Base-by-base conservation (phyloP, 2,329 filamentous ascomycete genomes). In the Calonectria honghensis region DNA sequence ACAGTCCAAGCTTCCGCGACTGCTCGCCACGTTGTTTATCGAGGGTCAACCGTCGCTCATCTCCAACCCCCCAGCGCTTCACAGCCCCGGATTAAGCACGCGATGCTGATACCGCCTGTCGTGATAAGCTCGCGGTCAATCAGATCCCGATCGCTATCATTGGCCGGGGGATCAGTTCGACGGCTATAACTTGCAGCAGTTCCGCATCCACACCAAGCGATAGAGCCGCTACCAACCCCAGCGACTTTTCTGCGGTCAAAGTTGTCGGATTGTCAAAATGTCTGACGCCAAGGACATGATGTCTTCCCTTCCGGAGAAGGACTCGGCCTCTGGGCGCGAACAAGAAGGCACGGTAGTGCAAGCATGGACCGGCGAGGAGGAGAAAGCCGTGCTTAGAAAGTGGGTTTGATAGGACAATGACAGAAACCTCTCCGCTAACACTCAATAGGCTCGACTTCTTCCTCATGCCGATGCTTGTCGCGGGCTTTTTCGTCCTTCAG, bases 401-500 rank as follows among this genome's bases (percentile, higher is more conserved):
- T 77, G 63, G 64, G 88, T 59, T 31, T 37, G 29, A 5, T 31
- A 3, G 0, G 50, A 4, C 18, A 7, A 18, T 27, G 18, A 13
- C 1, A 2, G 1, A 11, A 16, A 7, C 27, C 1, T 20, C 6
- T 1, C 7, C 2, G 9, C 48, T 76, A 37, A 79, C 48, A 13
- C 3, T 6, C 9, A 3, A 0, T 3, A 79, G 75, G 14, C 66
- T 79, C 9, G 72, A 89, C 69, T 75, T 84, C 3, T 84, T 84
- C 4, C 84, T 90, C 0, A 85, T 89, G 50, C 87, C 86, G 0
- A 80, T 89, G 0, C 83, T 90, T 0, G 83, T 87, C 14, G 78
- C 88, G 0, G 87, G 86, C 0, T 86, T 90, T 39, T 85, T 88
- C 9, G 86, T 86, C 29, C 86, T 90, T 45, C 88, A 85, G 52